Base-by-base conservation (phyloP, 805 yeast species). In the Wickerhamomyces rabaulensis region DNA sequence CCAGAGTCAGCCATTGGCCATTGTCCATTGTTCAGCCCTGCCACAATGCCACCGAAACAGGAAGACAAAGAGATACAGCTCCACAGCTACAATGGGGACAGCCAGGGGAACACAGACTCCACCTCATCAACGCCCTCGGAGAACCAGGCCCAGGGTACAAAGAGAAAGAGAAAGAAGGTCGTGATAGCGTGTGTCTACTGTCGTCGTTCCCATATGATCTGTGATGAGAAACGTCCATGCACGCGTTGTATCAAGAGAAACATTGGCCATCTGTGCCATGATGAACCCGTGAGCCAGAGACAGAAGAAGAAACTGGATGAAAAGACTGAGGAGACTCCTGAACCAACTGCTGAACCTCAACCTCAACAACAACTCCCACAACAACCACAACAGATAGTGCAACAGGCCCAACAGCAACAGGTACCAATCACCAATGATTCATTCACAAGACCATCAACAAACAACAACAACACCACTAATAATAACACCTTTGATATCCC, bases 121-220 rank as follows among this genome's bases (percentile, higher is more conserved):
- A 20, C 36, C 4, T 16, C 36, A 8, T 33, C 36, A 3, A 33
- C 20, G 10, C 20, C 36, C 13, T 33, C 36, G 10, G 27, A 25
- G 9, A 25, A 25, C 20, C n/a, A 27, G 5, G 10, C 6, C n/a
- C 31, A 27, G n/a, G 36, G 20, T 9, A 47, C 55, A 7, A 61
- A 58, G 49, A 66, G 77, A 45, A 77, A 73, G 63, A 68, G 76
- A 58, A 79, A 81, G 55, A 58, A 58, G 42, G 62, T 53, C 3
- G 52, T 52, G 15, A 58, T 58, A 26, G 95, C 98, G 0, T 91
- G 98, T 67, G 85, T 91, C 1, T 91, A 87, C 60, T 91, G 97
- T 62, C 78, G 97, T 36, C 71, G 98, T 45, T 87, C 96, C 0
- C 98, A 91, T 63, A 87, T 91, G 91, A 86, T 89, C 26, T 91